Percentiles rank a stretch among this genome's conserved stretches.
These are phyloP conservation scores for Beauveria asiatica DNA, from an alignment of 2,329 filamentous ascomycete genomes.

Conservation along the genomic window DNA sequence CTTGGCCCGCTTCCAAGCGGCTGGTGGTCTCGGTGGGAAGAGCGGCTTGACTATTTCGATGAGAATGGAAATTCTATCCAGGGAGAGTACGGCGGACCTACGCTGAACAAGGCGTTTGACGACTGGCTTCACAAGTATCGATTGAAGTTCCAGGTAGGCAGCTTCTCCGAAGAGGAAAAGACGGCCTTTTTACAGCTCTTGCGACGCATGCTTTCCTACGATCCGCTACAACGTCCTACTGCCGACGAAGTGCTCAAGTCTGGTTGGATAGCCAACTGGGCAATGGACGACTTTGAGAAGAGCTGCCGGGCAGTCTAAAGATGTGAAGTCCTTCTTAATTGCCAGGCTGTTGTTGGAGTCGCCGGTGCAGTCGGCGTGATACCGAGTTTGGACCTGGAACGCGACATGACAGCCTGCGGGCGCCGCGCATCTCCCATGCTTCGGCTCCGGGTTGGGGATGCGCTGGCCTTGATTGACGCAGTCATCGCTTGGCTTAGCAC, in stretches of 20 bases:
- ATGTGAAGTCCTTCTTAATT: too few relatives aligned
- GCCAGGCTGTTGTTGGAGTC: too few relatives aligned
- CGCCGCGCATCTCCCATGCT: too few relatives aligned
- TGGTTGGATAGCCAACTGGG: slow-evolving; percentile 28
- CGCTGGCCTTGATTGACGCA: too few relatives aligned
- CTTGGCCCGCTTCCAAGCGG: slow-evolving; percentile 13
- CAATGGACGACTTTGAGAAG: background rate
- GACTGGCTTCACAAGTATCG: background rate
- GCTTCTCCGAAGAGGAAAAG: slow-evolving; percentile 16
- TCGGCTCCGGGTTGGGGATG: too few relatives aligned
- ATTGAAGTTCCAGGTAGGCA: slow-evolving; percentile 5
- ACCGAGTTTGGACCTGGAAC: too few relatives aligned
- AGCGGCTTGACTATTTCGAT: background rate
- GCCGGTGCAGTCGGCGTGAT: too few relatives aligned
- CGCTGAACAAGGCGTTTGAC: slow-evolving; percentile 15
- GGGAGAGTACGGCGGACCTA: slow-evolving; percentile 14
- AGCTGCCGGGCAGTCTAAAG: background rate
- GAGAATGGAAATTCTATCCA: background rate
- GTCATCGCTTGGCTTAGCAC: too few relatives aligned
- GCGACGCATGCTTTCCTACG: slow-evolving; percentile 22
- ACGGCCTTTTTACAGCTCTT: slow-evolving; percentile 22
- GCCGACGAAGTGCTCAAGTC: slow-evolving; percentile 22
- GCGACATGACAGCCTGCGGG: too few relatives aligned
- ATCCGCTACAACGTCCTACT: slow-evolving; percentile 21
- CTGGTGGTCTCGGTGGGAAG: slow-evolving; percentile 12